Base-by-base conservation (phyloP, 305 asterid genomes). In the Fraxinus nigra region DNA sequence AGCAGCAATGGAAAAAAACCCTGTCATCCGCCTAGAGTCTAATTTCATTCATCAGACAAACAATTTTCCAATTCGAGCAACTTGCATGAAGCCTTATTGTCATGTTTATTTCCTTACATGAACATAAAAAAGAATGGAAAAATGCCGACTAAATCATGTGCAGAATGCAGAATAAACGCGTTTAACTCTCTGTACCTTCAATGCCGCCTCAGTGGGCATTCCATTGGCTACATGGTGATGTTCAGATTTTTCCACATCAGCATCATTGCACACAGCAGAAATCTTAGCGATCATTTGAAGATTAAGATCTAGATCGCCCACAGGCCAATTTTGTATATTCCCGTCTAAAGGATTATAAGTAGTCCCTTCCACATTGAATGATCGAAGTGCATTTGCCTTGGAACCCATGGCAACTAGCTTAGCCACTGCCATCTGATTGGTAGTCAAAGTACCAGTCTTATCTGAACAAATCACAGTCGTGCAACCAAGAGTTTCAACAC, bases 401-500 rank as follows among this genome's bases (percentile, higher is more conserved):
- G 90, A 81, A 78, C 97, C 97, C 89, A 96, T 90, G 22, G 97
- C 94, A 65, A 94, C 96, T 18, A 96, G 90, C 89, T 94, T 94
- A 30, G 98, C 63, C 78, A 92, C 99, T 22, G 98, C 97, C 98
- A 96, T 96, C 89, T 94, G 98, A 85, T 96, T 96, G 56, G 99
- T 96, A 33, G 99, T 96, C 87, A 96, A 84, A 59, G 98, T 96
- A 26, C 99, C 99, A 2, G 98, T 94, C 86, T 96, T 96, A 82
- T 96, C 99, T 1, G 99, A 96, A 87, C 99, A 96, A 81, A 96
- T 96, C 78, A 96, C 99, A 63, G 98, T 96, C 43, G 99, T 96
- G 87, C 99, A 96, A 69, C 99, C 99, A 83, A 96, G 97, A 82
- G 98, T 96, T 90, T 96, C 99, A 76, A 96, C 99, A 86, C 99